These are phyloP conservation scores for Wickerhamiella infanticola DNA, from an alignment of 1,139 yeast genomes.

Conservation along the genomic window DNA sequence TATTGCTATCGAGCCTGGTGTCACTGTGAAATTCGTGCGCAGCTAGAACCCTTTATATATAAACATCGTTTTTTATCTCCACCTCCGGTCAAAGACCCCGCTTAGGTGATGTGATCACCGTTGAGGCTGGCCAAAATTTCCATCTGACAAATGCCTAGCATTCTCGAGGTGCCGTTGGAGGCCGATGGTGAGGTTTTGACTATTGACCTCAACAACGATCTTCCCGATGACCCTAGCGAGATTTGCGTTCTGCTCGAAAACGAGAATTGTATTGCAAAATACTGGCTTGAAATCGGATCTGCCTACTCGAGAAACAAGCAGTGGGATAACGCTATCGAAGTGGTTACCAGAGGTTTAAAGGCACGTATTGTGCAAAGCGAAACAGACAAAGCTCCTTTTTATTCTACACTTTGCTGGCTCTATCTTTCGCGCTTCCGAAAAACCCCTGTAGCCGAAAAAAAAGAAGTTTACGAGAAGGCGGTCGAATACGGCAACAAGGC, in stretches of 20 bases:
- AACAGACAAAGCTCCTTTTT: constrained; percentile 39
- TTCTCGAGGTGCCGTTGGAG: constrained; percentile 28
- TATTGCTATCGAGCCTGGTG: not conserved
- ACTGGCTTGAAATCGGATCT: constrained; percentile 72
- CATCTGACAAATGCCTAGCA: constrained; percentile 13
- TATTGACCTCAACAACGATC: constrained; percentile 39
- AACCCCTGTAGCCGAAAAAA: constrained; percentile 19
- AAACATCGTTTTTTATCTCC: too few relatives aligned
- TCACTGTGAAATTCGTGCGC: not conserved
- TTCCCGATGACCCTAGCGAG: constrained; percentile 82
- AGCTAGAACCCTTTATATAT: too few relatives aligned
- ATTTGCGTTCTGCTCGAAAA: constrained; percentile 61
- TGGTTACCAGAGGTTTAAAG: constrained; percentile 44
- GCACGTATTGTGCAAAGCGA: constrained; percentile 26
- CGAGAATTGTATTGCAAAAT: constrained; percentile 58
- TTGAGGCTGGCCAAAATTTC: not conserved
- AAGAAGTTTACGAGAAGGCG: constrained; percentile 19
- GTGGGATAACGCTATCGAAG: constrained; percentile 45
- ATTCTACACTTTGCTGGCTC: constrained; percentile 61
- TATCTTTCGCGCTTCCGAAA: constrained; percentile 36
- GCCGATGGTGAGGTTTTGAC: constrained; percentile 29
- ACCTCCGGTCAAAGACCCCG: too few relatives aligned
- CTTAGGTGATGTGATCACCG: not conserved
- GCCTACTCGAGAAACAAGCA: constrained; percentile 58
- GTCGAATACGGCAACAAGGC: constrained; percentile 21